Base-by-base conservation (phyloP, 129 eudicot genomes). In the Flaveria ramosissima region DNA sequence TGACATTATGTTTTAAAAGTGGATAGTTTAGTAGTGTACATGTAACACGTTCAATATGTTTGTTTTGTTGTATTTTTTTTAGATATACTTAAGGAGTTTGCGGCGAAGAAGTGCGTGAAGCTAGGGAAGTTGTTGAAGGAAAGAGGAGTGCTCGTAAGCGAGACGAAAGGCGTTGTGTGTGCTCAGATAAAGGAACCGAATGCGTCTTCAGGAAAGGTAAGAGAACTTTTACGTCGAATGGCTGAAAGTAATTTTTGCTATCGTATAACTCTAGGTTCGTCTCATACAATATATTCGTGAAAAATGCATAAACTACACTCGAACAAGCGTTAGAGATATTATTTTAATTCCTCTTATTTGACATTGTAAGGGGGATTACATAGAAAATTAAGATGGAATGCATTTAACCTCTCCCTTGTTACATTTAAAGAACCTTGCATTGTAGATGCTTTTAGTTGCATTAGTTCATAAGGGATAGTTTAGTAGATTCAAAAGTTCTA, bases 31-130 rank as follows among this genome's bases (percentile, higher is more conserved):
- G 13, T 9, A 45, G 1, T 45, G 50, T 2, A 45, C 50, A 11
- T 45, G 13, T 11, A 45, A 8, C 12, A 45, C 3, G 11, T 45
- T 9, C 2, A 30, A 21, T 47, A 5, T 52, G 26, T 30, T 36
- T 4, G n/a, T 1, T 9, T 76, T 64, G 17, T 39, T 26, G 23
- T 36, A 36, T 36, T 0, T 36, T 6, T 36, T 36, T 36, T 74
- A 89, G 95, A 89, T 59, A 84, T 89, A 14, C 53, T 89, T 64
- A 84, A 81, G 78, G 91, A 89, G 83, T 82, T 86, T 83, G 91
- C 88, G 8, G 81, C 89, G 5, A 89, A 84, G 78, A 89, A 86
- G 83, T 80, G 87, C 55, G 85, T 80, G 52, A 89, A 89, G 70
- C 78, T 89, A 2, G 95, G 85, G 45, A 89, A 89, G 66, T 64